A percentile compares a stretch with the other conserved stretches of the same genome.
These are phyloP conservation scores for Entomortierella beljakovae DNA, from an alignment of 192 early-diverging fungal species.

Conservation along the genomic window DNA sequence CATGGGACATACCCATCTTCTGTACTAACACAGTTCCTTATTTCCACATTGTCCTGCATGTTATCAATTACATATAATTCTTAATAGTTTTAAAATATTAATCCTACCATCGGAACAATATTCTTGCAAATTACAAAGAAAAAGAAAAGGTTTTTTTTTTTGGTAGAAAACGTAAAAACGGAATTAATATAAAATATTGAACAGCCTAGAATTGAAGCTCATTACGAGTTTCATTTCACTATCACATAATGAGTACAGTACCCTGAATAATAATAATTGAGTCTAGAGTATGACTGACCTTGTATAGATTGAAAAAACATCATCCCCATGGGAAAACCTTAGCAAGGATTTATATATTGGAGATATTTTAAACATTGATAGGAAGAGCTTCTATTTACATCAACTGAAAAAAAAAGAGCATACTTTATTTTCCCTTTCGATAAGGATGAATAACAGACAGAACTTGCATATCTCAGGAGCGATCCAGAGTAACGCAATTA, in stretches of 20 bases:
- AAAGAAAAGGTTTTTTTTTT: slow-evolving; percentile 2
- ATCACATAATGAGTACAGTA: too few species aligned
- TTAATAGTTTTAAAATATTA: not conserved
- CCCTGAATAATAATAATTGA: too few species aligned
- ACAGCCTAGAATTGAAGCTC: too few species aligned
- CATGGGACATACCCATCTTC: not conserved
- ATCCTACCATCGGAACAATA: not conserved
- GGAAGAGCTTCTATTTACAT: not conserved
- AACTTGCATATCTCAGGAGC: too few species aligned
- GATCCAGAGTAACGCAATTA: not conserved
- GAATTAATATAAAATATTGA: not conserved
- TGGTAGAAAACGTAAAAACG: not conserved
- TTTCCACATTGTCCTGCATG: not conserved
- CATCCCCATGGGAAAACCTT: not conserved
- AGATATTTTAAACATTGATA: not conserved
- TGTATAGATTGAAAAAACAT: too few species aligned
- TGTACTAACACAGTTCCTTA: not conserved
- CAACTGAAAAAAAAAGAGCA: not conserved
- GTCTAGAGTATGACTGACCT: too few species aligned
- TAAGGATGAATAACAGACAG: not conserved
- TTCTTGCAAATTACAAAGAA: not conserved
- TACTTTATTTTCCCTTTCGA: not conserved
- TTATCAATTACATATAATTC: not conserved
- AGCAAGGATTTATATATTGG: not conserved
- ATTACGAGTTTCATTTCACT: too few species aligned